Evolutionary conservation across 306 rosid species (phyloP).

Genomic region (Cicer chorassanicum): DNA sequence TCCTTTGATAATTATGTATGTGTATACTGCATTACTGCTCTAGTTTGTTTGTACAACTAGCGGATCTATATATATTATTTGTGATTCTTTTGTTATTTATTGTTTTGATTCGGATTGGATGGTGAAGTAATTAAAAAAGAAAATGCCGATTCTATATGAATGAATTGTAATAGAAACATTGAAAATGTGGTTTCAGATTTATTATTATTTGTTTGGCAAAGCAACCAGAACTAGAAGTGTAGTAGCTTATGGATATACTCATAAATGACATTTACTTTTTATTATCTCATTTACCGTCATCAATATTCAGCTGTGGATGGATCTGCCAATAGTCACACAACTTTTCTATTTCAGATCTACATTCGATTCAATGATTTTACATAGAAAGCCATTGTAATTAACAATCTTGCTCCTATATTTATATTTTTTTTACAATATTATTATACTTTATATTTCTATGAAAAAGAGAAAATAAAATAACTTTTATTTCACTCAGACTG

Average conservation of each 20-base stretch:
- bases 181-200: background rate
- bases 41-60: background rate
- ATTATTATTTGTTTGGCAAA: background rate
- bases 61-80: slow-evolving; percentile 29
- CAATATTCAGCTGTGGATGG: background rate
- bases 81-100: background rate
- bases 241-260: background rate
- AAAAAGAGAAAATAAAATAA: too few species aligned
- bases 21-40: background rate
- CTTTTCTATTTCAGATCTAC: slow-evolving; percentile 37
- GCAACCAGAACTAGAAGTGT: background rate
- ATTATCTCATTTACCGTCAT: background rate
- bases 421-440: too few species aligned
- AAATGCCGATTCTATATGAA: slow-evolving; percentile 6
- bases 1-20: background rate
- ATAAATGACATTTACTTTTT: background rate
- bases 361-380: slow-evolving; percentile 5
- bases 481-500: too few species aligned
- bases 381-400: background rate
- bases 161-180: background rate
- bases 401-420: background rate
- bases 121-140: background rate
- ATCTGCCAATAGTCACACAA: background rate
- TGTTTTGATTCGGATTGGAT: background rate
- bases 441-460: too few species aligned